phyloP scores from a whole-genome alignment of 1,284 basidiomycete species.

The Chondrostereum purpureum region DNA sequence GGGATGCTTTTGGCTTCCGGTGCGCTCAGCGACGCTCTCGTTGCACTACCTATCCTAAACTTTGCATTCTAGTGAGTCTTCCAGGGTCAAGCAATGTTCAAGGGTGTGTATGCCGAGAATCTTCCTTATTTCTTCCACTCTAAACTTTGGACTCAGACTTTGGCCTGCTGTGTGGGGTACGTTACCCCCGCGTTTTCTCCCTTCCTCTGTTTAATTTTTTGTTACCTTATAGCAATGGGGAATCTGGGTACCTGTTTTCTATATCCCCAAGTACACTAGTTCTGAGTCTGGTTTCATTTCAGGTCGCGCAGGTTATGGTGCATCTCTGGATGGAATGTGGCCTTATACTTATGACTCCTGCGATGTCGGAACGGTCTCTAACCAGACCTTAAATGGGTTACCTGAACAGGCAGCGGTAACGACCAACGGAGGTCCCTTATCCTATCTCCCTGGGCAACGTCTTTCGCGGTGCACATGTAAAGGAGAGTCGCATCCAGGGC shows the following conservation, averaged over 20 bases:
- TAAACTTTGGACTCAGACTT: not conserved
- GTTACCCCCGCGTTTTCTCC: not conserved
- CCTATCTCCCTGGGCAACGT: conserved; percentile 45
- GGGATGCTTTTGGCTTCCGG: conserved; percentile 55
- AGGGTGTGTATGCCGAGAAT: conserved; percentile 32
- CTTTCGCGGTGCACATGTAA: conserved; percentile 54
- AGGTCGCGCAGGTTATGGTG: conserved; percentile 45
- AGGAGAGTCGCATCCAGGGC: conserved; percentile 53
- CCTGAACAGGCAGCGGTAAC: conserved; percentile 30
- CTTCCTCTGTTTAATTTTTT: not conserved
- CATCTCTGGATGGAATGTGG: conserved; percentile 34
- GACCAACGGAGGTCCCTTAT: conserved; percentile 21
- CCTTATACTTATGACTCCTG: conserved; percentile 45
- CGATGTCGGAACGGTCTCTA: conserved; percentile 53
- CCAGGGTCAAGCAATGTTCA: conserved; percentile 52
- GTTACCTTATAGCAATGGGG: conserved; percentile 39
- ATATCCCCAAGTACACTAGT: too few relatives aligned
- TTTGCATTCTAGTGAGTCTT: conserved; percentile 42
- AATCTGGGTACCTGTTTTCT: conserved; percentile 48
- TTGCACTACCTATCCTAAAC: not conserved
- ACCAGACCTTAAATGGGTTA: conserved; percentile 37
- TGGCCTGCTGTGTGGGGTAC: conserved; percentile 50
- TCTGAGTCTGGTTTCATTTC: not conserved
- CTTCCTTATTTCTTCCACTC: not conserved
- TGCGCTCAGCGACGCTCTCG: conserved; percentile 50